These are phyloP conservation scores for Sporothrix dimorphospora DNA, from an alignment of 2,329 filamentous ascomycete species.

Conservation along the genomic window DNA sequence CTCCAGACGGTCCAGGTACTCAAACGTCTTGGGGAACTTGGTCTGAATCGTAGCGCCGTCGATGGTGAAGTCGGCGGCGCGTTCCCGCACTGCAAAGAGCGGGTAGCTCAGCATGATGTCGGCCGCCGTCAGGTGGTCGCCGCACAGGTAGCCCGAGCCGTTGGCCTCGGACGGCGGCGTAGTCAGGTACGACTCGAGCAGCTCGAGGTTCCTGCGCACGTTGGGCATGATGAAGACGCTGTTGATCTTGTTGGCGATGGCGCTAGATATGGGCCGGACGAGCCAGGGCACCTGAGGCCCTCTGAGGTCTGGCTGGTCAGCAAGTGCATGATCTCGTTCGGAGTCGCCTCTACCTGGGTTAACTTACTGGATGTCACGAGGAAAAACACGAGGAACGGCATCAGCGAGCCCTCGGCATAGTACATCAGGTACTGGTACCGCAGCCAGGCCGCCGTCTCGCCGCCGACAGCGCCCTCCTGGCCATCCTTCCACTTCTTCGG, in stretches of 20 bases:
- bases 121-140: conserved; percentile 53
- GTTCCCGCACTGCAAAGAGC: conserved; percentile 49
- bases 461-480: conserved; percentile 59
- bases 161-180: conserved; percentile 46
- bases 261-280: conserved; percentile 54
- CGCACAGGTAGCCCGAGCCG: conserved; percentile 53
- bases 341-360: not conserved
- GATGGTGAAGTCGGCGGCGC: conserved; percentile 47
- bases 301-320: conserved; percentile 45
- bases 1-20: conserved; percentile 53
- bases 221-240: conserved; percentile 52
- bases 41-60: conserved; percentile 36
- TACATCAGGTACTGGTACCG: conserved; percentile 73
- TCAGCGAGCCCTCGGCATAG: conserved; percentile 82
- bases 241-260: conserved; percentile 51
- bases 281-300: conserved; percentile 54
- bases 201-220: conserved; percentile 50
- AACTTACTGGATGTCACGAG: conserved; percentile 60
- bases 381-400: conserved; percentile 68
- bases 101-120: conserved; percentile 56
- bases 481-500: conserved; percentile 60
- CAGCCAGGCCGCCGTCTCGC: conserved; percentile 64
- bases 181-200: conserved; percentile 54
- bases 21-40: conserved; percentile 49
- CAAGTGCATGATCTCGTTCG: no score